Evolutionary conservation across 2,329 filamentous ascomycete genomes (phyloP), one percentile per base, ranked within the genome.

Genomic region (Gnomoniopsis sp.): DNA sequence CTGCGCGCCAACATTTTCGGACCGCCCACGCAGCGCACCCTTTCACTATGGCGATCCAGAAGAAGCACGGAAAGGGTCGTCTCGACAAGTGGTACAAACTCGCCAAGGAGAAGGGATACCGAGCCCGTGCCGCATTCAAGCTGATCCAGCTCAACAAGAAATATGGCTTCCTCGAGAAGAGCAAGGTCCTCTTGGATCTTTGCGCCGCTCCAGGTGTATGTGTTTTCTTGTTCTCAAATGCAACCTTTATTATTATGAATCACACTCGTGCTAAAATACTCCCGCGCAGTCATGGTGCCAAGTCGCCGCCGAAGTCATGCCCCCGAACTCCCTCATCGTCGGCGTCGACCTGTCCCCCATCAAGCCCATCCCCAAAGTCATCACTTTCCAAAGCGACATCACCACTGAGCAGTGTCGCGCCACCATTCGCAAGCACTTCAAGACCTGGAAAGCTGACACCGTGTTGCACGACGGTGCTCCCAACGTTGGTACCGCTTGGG

Each of bases 31-130:
- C 47, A 47, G 41, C 57, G 41, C 51, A 17, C 33, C 49, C 36
- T 46, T 30, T 63, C 60, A 68, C 65, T 58, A 98, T 98, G 95
- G 93, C 91, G 70, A 93, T 98, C 70, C 91, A 98, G 72, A 97
- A 98, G 84, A 98, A 98, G 84, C 90, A 96, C 79, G 93, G 92
- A 78, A 98, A 98, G 80, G 93, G 93, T 75, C 93, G 93, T 85
- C 83, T 97, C 70, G 95, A 99, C 77, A 97, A 98, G 77, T 98
- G 93, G 91, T 99, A 98, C 78, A 93, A 93, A 73, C 87, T 98
- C 69, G 95, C 95, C 62, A 99, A 99, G 76, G 95, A 99, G 74
- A 98, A 97, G 76, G 95, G 95, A 63, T 99, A 97, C 72, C 84
- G 95, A 69, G 93, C 95, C 62, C 86, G 95, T 83, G 93, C 95